A percentile compares a stretch with the other conserved stretches of the same genome.
These are phyloP conservation scores for Apiospora marii DNA, from an alignment of 2,329 filamentous ascomycete species.

Conservation along the genomic window DNA sequence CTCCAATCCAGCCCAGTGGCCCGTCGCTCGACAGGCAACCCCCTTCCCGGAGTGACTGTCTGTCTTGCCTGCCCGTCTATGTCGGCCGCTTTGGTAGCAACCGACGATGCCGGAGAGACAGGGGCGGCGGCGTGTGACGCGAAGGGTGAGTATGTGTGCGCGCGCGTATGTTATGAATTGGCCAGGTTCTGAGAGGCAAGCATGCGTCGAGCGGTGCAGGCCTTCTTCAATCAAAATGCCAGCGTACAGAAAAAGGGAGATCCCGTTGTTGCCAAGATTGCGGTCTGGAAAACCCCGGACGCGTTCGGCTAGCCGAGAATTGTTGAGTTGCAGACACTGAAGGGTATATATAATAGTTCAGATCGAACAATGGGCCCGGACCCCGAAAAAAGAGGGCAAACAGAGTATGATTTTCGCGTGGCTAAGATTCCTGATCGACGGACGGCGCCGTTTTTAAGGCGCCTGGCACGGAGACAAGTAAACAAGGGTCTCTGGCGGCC, in stretches of 20 bases:
- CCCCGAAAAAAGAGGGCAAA: constrained; percentile 13
- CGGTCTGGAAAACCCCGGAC: constrained; percentile 13
- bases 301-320: constrained; percentile 12
- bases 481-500: neutral
- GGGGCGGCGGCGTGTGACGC: neutral
- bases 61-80: neutral
- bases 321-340: constrained; percentile 4
- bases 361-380: constrained; percentile 13
- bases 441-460: constrained; percentile 9
- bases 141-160: neutral
- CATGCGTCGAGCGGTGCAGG: neutral
- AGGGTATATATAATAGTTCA: constrained; percentile 19
- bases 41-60: neutral
- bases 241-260: neutral
- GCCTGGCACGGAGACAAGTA: neutral
- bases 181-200: neutral
- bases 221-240: constrained; percentile 3
- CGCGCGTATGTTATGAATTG: neutral
- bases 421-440: constrained; percentile 13
- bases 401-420: neutral
- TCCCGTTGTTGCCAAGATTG: constrained; percentile 6
- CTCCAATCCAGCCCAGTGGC: neutral
- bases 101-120: neutral
- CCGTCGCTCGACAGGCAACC: neutral
- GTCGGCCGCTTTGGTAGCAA: neutral